Evolutionary conservation across 352 stramenopile species (phyloP).

Genomic region (Phytopythium oedochilum): DNA sequence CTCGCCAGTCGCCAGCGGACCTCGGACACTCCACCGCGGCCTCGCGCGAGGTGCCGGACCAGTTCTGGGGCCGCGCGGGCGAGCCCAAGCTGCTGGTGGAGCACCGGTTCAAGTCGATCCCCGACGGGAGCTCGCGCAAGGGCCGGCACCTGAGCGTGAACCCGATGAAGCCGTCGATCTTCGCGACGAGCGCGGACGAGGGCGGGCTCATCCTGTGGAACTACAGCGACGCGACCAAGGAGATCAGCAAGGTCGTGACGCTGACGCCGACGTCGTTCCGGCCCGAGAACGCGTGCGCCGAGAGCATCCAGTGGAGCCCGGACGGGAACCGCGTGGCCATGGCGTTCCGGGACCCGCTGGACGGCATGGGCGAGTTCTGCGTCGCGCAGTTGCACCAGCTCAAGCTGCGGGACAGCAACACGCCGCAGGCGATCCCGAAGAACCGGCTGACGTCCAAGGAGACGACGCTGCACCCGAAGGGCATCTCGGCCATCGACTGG

Average conservation of each 20-base stretch:
- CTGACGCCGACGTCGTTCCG: slow-evolving; percentile 62
- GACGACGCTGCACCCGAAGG: slow-evolving; percentile 54
- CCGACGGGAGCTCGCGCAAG: slow-evolving; percentile 65
- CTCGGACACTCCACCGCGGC: neutral
- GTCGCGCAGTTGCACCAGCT: slow-evolving; percentile 70
- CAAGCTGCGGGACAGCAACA: slow-evolving; percentile 36
- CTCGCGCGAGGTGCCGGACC: slow-evolving; percentile 35
- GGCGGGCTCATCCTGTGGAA: slow-evolving; percentile 77
- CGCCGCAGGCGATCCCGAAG: slow-evolving; percentile 36
- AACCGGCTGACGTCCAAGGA: slow-evolving; percentile 54
- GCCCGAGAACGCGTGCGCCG: slow-evolving; percentile 51
- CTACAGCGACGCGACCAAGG: slow-evolving; percentile 56
- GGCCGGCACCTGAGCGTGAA: slow-evolving; percentile 75
- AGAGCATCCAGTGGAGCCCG: slow-evolving; percentile 72
- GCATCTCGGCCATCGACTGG: slow-evolving; percentile 71
- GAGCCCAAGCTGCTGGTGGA: slow-evolving; percentile 68
- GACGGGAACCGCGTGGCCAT: slow-evolving; percentile 73
- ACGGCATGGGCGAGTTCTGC: slow-evolving; percentile 66
- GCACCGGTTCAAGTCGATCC: slow-evolving; percentile 50
- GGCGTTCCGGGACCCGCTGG: slow-evolving; percentile 66
- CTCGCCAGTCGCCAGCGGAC: neutral
- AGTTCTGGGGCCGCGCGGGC: slow-evolving; percentile 71
- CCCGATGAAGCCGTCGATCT: slow-evolving; percentile 60
- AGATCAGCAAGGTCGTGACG: slow-evolving; percentile 56
- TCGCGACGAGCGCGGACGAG: slow-evolving; percentile 76